phyloP scores from a whole-genome alignment of 2,329 filamentous ascomycete species.

The Aspergillus sojae region DNA sequence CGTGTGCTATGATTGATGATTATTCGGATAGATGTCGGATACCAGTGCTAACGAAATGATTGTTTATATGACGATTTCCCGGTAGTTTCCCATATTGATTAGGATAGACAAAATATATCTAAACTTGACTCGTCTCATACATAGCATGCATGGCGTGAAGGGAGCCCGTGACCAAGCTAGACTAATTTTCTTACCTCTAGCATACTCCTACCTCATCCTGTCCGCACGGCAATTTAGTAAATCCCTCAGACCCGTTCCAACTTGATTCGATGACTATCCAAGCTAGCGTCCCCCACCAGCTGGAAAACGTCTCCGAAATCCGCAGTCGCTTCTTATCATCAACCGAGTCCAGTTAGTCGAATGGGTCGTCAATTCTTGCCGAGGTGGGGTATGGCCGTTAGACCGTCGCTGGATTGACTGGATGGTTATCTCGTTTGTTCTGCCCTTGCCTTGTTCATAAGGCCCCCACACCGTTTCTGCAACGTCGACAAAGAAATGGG shows the following conservation, averaged over 20 bases:
- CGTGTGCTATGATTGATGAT: constrained; percentile 14
- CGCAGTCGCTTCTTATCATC: neutral
- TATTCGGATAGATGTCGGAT: constrained; percentile 5
- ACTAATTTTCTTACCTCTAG: no score
- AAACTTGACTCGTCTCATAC: neutral
- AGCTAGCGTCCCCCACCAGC: neutral
- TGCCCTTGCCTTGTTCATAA: neutral
- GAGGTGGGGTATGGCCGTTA: neutral
- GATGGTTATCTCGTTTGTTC: neutral
- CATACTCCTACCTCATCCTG: no score
- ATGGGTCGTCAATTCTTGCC: neutral
- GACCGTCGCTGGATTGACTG: neutral
- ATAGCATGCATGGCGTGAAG: neutral
- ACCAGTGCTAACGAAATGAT: constrained; percentile 16
- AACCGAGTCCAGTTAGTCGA: neutral
- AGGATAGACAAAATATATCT: neutral
- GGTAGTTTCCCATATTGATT: neutral
- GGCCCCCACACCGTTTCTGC: no score
- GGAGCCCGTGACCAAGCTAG: no score
- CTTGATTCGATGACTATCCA: neutral
- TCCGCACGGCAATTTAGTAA: no score
- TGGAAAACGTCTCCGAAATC: neutral
- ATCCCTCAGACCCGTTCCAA: no score
- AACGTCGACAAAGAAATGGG: neutral
- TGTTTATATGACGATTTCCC: neutral